Conservation (phyloP, 2,329 filamentous ascomycete species). For the Ophioceras dolichostomum region DNA sequence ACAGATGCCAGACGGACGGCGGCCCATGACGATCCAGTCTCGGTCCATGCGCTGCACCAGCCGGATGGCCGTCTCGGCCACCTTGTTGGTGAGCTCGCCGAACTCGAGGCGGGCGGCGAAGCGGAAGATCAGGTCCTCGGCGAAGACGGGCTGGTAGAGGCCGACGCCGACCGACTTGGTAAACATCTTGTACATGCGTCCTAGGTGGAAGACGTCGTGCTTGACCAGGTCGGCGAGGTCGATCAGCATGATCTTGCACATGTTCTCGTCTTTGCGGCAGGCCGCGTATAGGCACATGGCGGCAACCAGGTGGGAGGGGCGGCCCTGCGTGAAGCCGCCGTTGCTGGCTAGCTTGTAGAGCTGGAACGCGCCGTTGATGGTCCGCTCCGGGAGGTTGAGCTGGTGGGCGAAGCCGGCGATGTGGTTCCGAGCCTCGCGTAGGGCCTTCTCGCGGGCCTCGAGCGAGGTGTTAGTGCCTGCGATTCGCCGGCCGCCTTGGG, state of each 20-base stretch:
- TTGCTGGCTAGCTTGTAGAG: slow-evolving; percentile 66
- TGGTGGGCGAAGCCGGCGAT: slow-evolving; percentile 51
- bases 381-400: slow-evolving; percentile 46
- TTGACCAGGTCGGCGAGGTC: slow-evolving; percentile 76
- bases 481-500: slow-evolving; percentile 45
- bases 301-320: slow-evolving; percentile 71
- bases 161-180: slow-evolving; percentile 50
- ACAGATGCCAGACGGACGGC: slow-evolving; percentile 85
- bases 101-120: slow-evolving; percentile 92
- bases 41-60: slow-evolving; percentile 88
- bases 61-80: slow-evolving; percentile 77
- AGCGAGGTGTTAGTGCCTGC: slow-evolving; percentile 37
- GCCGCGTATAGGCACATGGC: slow-evolving; percentile 88
- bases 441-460: slow-evolving; percentile 46
- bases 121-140: slow-evolving; percentile 82
- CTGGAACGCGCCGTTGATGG: slow-evolving; percentile 54
- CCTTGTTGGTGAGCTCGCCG: slow-evolving; percentile 64
- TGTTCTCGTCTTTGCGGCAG: slow-evolving; percentile 61
- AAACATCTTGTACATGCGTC: slow-evolving; percentile 76
- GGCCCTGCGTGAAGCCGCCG: slow-evolving; percentile 74
- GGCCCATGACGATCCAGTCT: slow-evolving; percentile 95
- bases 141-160: slow-evolving; percentile 56
- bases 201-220: slow-evolving; percentile 87
- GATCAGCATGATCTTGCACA: slow-evolving; percentile 85
- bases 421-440: slow-evolving; percentile 43